A percentile compares a stretch with the other conserved stretches of the same genome.
phyloP scores from a whole-genome alignment of 2,329 filamentous ascomycete genomes.

The Cercospora zeae-maydis region DNA sequence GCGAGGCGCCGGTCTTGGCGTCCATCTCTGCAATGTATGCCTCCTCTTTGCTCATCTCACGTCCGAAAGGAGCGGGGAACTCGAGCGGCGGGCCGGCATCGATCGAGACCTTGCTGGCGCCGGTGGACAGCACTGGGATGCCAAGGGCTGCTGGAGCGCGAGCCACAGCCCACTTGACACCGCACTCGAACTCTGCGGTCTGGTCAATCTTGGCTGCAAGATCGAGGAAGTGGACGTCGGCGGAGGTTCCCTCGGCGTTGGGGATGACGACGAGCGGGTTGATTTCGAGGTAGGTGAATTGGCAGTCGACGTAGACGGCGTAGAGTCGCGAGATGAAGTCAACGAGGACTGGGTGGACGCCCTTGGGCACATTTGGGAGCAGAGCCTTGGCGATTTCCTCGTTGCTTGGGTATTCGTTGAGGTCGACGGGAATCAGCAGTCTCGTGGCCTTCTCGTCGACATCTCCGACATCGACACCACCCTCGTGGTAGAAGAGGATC shows the following conservation, averaged over 20 bases:
- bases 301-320: constrained; percentile 98
- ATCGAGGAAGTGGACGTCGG: constrained; percentile 96
- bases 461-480: constrained; percentile 98
- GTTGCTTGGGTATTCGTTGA: constrained; percentile 92
- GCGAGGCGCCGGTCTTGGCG: constrained; percentile 97
- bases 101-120: constrained; percentile 77
- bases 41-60: constrained; percentile 98
- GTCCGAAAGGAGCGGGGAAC: constrained; percentile 97
- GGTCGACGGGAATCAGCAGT: constrained; percentile 93
- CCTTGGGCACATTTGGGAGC: constrained; percentile 88
- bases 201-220: constrained; percentile 98
- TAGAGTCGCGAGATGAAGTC: constrained; percentile 99
- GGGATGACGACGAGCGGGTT: constrained; percentile 98
- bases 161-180: constrained; percentile 97
- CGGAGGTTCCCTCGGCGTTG: constrained; percentile 86
- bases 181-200: constrained; percentile 98
- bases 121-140: constrained; percentile 60
- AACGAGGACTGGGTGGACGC: constrained; percentile 95
- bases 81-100: constrained; percentile 98
- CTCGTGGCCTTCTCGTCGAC: constrained; percentile 99
- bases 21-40: constrained; percentile 98
- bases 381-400: constrained; percentile 81
- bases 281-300: constrained; percentile 99
- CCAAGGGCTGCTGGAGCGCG: constrained; percentile 86
- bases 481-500: constrained; percentile 99